These are phyloP conservation scores for Coprinopsis strossmayeri DNA, from an alignment of 768 basidiomycete genomes.

Conservation along the genomic window DNA sequence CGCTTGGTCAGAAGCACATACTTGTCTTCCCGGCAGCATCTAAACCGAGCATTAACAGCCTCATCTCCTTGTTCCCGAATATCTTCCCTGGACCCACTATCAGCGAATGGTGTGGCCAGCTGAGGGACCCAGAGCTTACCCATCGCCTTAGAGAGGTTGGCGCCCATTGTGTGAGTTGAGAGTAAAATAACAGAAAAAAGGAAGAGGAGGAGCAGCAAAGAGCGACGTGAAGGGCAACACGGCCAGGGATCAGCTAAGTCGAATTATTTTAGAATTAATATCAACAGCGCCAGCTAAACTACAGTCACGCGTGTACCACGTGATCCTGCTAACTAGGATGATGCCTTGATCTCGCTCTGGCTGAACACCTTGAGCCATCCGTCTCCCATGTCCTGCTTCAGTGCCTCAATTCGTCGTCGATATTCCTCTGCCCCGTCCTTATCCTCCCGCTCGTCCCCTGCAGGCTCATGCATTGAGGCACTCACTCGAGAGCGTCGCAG, in stretches of 20 bases:
- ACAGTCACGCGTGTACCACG: constrained; percentile 4
- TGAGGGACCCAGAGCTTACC: constrained; percentile 33
- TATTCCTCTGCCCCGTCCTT: constrained; percentile 63
- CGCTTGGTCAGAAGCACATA: constrained; percentile 33
- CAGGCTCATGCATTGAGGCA: constrained; percentile 59
- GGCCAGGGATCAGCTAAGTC: background rate
- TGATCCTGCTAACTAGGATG: constrained; percentile 6
- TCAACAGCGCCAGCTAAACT: constrained; percentile 12
- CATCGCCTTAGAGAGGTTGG: constrained; percentile 80
- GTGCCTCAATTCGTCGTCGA: constrained; percentile 69
- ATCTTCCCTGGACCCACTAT: constrained; percentile 57
- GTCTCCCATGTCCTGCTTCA: constrained; percentile 86
- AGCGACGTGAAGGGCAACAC: constrained; percentile 14
- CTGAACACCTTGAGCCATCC: constrained; percentile 84
- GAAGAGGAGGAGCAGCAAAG: constrained; percentile 17
- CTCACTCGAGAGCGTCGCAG: constrained; percentile 47
- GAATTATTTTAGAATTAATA: background rate
- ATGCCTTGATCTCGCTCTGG: constrained; percentile 19
- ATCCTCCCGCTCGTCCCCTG: constrained; percentile 20
- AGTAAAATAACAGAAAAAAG: constrained; percentile 46
- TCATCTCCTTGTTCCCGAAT: constrained; percentile 99
- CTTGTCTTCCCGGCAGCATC: constrained; percentile 99
- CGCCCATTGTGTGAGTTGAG: constrained; percentile 70
- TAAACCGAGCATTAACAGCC: constrained; percentile 92
- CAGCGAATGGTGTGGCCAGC: constrained; percentile 11